Percentiles rank a stretch among this genome's conserved stretches.
These are phyloP conservation scores for Begonia masoniana DNA, from an alignment of 306 rosid species.

Conservation along the genomic window DNA sequence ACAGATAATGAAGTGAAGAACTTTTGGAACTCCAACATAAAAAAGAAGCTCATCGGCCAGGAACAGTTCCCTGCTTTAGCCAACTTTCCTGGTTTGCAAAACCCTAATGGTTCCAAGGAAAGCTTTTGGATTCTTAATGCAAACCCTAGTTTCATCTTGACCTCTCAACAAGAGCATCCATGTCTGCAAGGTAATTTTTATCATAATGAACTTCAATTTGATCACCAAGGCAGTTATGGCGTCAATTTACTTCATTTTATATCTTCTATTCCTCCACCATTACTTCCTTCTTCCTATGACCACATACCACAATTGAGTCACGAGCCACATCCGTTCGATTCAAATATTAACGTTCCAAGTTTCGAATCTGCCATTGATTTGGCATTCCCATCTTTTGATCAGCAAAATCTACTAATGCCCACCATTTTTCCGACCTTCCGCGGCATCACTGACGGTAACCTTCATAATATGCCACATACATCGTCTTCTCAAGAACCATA, in stretches of 20 bases:
- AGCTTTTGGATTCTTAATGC: slow-evolving; percentile 40
- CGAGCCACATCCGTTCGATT: slow-evolving; percentile 23
- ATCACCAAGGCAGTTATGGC: slow-evolving; percentile 6
- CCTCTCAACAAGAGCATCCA: slow-evolving; percentile 26
- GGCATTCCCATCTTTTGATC: slow-evolving; percentile 16
- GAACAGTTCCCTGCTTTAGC: slow-evolving; percentile 36
- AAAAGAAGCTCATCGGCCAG: slow-evolving; percentile 71
- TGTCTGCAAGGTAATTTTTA: slow-evolving; percentile 26
- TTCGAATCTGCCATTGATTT: slow-evolving; percentile 18
- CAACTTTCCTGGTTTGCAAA: slow-evolving; percentile 37
- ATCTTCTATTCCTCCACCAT: slow-evolving; percentile 23
- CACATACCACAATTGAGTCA: slow-evolving; percentile 26
- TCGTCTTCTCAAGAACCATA: not conserved
- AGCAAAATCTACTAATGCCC: slow-evolving; percentile 9
- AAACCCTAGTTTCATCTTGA: slow-evolving; percentile 36
- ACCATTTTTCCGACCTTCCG: slow-evolving; percentile 26
- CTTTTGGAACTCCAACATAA: slow-evolving; percentile 96
- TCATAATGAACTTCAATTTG: slow-evolving; percentile 3
- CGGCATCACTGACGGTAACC: slow-evolving; percentile 24
- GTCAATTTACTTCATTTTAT: slow-evolving; percentile 22
- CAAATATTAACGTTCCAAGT: slow-evolving; percentile 24
- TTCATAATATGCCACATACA: too few species aligned
- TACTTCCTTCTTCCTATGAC: slow-evolving; percentile 21
- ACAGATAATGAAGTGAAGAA: slow-evolving; percentile 58
- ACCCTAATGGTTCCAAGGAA: slow-evolving; percentile 23